phyloP scores from a whole-genome alignment of 2,329 filamentous ascomycete species.

The Dryadomyces quercivorus region DNA sequence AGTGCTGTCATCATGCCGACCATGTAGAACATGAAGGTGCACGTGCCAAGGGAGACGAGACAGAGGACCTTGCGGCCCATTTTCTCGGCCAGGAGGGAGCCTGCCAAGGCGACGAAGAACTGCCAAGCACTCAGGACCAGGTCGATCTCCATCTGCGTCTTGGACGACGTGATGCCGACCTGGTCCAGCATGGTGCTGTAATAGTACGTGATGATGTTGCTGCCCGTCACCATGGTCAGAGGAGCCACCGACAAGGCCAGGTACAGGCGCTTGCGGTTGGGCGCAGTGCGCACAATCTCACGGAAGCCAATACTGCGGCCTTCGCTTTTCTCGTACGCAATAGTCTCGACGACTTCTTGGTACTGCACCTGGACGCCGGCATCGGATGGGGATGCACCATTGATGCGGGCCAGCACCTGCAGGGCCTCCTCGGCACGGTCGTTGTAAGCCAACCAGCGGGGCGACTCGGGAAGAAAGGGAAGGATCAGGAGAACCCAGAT shows the following conservation, averaged over 20 bases:
- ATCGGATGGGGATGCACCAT: conserved; percentile 22
- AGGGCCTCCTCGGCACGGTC: conserved; percentile 18
- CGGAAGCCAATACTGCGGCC: conserved; percentile 6
- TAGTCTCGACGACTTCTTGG: conserved; percentile 29
- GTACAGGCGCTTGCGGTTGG: conserved; percentile 7
- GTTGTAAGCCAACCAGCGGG: conserved; percentile 23
- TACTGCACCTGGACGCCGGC: conserved; percentile 23
- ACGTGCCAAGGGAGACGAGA: conserved; percentile 29
- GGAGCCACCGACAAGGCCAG: conserved; percentile 8
- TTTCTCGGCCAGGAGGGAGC: conserved; percentile 14
- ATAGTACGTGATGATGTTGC: conserved; percentile 10
- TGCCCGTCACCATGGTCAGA: conserved; percentile 12
- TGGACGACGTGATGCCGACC: conserved; percentile 10
- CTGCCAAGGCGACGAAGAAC: conserved; percentile 10
- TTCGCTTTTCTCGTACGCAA: conserved; percentile 8
- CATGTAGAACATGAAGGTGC: conserved; percentile 15
- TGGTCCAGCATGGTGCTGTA: conserved; percentile 11
- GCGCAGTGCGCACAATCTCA: conserved; percentile 5
- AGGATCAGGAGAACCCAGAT: conserved; percentile 10
- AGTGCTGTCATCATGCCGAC: conserved; percentile 31
- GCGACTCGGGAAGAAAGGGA: conserved; percentile 17
- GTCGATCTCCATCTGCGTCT: conserved; percentile 14
- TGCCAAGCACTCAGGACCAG: conserved; percentile 12
- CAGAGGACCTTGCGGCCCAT: conserved; percentile 13
- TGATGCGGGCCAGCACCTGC: conserved; percentile 25